Conservation (phyloP, 352 stramenopile species). For the Phytopythium delawarense region DNA sequence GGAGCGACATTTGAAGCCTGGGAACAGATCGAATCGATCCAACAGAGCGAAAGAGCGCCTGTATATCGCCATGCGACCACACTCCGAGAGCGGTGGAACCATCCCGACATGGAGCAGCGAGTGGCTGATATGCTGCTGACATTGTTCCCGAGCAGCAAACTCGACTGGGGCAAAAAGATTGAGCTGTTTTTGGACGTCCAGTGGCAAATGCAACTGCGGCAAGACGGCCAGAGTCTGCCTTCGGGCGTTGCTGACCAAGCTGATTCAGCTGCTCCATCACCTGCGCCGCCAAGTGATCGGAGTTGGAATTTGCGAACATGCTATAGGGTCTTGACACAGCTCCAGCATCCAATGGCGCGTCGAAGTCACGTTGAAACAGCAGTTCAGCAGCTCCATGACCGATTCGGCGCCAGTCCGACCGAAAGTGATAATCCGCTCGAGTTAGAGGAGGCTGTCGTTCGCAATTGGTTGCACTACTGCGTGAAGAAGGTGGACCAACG, state of each 20-base stretch:
- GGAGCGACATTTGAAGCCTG: slow-evolving; percentile 22
- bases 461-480: slow-evolving; percentile 35
- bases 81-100: slow-evolving; percentile 41
- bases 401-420: slow-evolving; percentile 11
- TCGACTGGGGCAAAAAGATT: slow-evolving; percentile 49
- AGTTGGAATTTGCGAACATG: slow-evolving; percentile 22
- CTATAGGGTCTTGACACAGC: slow-evolving; percentile 24
- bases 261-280: not conserved
- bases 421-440: not conserved
- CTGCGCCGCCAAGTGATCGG: not conserved
- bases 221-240: not conserved
- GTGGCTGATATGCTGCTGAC: slow-evolving; percentile 34
- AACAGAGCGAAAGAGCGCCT: slow-evolving; percentile 13
- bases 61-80: slow-evolving; percentile 35
- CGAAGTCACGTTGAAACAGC: slow-evolving; percentile 26
- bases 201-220: slow-evolving; percentile 16
- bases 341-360: slow-evolving; percentile 30
- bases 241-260: not conserved
- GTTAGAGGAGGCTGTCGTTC: slow-evolving; percentile 25
- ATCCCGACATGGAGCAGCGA: slow-evolving; percentile 42
- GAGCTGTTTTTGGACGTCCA: slow-evolving; percentile 51
- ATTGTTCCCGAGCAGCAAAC: slow-evolving; percentile 50
- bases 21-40: slow-evolving; percentile 40
- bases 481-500: slow-evolving; percentile 40
- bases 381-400: slow-evolving; percentile 17